Conservation (phyloP, 176 grass and related monocot species). For the sorghum (Sorghum bicolor) region DNA sequence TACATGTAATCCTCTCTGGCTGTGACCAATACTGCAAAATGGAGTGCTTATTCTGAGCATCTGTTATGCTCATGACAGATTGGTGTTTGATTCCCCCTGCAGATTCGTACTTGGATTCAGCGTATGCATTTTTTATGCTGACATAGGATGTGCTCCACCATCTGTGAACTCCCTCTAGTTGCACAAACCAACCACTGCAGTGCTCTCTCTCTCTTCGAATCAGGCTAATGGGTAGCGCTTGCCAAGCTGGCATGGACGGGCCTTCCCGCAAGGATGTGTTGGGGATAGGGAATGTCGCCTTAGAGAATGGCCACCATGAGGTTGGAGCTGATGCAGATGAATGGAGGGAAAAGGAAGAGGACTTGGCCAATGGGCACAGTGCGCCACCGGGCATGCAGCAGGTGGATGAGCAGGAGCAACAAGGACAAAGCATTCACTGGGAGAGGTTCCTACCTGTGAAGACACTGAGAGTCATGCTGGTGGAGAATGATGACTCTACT, state of each 20-base stretch:
- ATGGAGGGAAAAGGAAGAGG: constrained; percentile 32
- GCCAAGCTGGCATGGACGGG: constrained; percentile 34
- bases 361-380: constrained; percentile 26
- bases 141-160: constrained; percentile 28
- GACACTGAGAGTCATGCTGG: constrained; percentile 66
- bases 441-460: constrained; percentile 81
- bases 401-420: constrained; percentile 41
- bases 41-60: constrained; percentile 14
- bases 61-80: background rate
- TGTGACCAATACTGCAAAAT: background rate
- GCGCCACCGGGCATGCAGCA: background rate
- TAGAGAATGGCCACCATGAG: constrained; percentile 44
- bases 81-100: constrained; percentile 5
- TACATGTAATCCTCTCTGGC: background rate
- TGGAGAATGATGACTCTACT: constrained; percentile 85
- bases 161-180: constrained; percentile 12
- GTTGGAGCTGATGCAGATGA: constrained; percentile 26
- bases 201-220: constrained; percentile 34
- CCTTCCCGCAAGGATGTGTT: constrained; percentile 26
- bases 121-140: constrained; percentile 34
- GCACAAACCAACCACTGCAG: background rate
- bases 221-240: constrained; percentile 56
- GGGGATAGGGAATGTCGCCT: constrained; percentile 13
- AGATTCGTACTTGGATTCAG: constrained; percentile 38
- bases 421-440: constrained; percentile 50